Evolutionary conservation across 2,329 filamentous ascomycete species (phyloP), one percentile per base, ranked within the genome.

Genomic region (Fusarium gaditjirri): DNA sequence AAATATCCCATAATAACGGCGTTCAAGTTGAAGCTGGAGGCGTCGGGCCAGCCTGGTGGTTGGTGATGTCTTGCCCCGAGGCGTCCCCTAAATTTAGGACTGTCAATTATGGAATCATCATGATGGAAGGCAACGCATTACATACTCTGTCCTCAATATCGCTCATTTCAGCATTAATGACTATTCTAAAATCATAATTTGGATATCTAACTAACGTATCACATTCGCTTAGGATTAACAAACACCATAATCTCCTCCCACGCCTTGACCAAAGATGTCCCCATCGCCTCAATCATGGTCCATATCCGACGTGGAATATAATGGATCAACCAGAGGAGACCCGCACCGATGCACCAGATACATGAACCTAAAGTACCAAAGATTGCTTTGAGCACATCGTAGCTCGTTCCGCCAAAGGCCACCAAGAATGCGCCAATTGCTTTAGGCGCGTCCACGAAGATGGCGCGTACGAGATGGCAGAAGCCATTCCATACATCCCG

Each of bases 401-500:
- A 78, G 2, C 68, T 65, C 27, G 74, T 70, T 11, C 76, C 60
- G 2, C 76, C 78, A 16, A 80, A 69, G 1, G 60, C 68, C 21
- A 38, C 11, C 21, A 81, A 39, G 16, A 76, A 79, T 8, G 39
- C 65, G 56, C 69, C 77, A 2, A 82, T n/a, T 4, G 74, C 72
- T 33, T 73, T 71, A 1, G 81, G 79, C 11, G 78, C 66, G 3
- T 73, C 75, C 7, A 81, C 61, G n/a, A 83, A 82, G 14, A 82
- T 50, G n/a, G 79, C 76, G 8, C 67, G 54, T 8, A 75, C n/a
- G 1, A 81, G 75, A 14, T 74, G 68, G 42, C 71, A 68, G 35
- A 84, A 67, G 25, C 81, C 83, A 55, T 82, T 73, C 75, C 78
- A 79, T 6, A 86, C 75, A 59, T 86, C 83, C n/a, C 68, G 69